Conservation (phyloP, 2,329 filamentous ascomycete species). For the Aspergillus latus region DNA sequence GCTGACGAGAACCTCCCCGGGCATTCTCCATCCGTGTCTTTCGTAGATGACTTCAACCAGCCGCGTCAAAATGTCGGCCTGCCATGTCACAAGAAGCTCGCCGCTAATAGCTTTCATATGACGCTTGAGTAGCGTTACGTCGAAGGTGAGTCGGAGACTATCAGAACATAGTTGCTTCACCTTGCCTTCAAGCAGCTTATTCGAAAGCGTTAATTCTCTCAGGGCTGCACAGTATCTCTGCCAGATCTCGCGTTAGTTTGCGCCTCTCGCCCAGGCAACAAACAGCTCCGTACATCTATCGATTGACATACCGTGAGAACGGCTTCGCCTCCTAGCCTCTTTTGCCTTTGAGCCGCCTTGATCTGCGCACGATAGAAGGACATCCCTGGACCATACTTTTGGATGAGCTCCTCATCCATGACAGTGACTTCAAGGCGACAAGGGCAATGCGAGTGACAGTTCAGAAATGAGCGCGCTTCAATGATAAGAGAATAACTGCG, state of each 20-base stretch:
- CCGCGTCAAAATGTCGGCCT: slow-evolving; percentile 36
- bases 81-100: slow-evolving; percentile 34
- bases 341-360: not conserved
- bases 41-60: slow-evolving; percentile 34
- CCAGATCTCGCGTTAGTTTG: not conserved
- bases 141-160: slow-evolving; percentile 24
- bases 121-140: slow-evolving; percentile 27
- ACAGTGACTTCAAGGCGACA: not conserved
- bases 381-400: slow-evolving; percentile 23
- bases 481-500: slow-evolving; percentile 17
- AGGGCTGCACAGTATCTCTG: slow-evolving; percentile 24
- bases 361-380: slow-evolving; percentile 22
- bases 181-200: slow-evolving; percentile 28
- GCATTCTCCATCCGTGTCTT: slow-evolving; percentile 25
- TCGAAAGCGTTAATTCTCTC: slow-evolving; percentile 25
- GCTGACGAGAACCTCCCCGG: slow-evolving; percentile 22
- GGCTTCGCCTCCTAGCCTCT: not conserved
- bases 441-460: slow-evolving; percentile 2
- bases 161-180: slow-evolving; percentile 25
- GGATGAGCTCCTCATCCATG: slow-evolving; percentile 20
- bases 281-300: not conserved
- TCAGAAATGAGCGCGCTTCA: slow-evolving; percentile 14
- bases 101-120: slow-evolving; percentile 28
- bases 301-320: slow-evolving; percentile 18
- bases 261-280: not conserved